A percentile compares a stretch with the other conserved stretches of the same genome.
Evolutionary conservation across 345 rosid species (phyloP).

Genomic region (Eucalyptus dawsonii): DNA sequence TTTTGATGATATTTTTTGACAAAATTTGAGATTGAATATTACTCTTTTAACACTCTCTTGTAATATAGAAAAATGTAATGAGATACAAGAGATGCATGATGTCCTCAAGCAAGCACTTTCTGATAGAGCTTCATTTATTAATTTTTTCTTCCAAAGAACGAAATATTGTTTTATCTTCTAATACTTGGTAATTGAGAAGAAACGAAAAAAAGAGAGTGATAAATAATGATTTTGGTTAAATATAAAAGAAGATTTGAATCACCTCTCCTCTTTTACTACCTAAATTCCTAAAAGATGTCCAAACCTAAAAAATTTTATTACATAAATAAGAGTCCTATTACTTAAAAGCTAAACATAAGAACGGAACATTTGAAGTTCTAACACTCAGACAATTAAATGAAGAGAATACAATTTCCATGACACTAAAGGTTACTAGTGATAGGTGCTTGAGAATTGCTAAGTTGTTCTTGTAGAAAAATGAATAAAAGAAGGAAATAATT

Average conservation of each 20-base stretch:
- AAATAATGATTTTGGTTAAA: not conserved
- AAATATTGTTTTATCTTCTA: not conserved
- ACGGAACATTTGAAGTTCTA: not conserved
- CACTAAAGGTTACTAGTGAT: not conserved
- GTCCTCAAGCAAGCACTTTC: not conserved
- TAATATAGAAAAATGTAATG: not conserved
- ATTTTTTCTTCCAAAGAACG: not conserved
- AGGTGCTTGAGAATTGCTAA: not conserved
- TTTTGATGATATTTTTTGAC: not conserved
- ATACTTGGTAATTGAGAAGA: not conserved
- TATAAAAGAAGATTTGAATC: not conserved
- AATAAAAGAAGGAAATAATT: not conserved
- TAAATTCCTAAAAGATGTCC: not conserved
- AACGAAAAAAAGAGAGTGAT: not conserved
- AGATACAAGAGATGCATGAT: not conserved
- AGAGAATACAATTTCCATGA: not conserved
- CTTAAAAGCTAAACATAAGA: not conserved
- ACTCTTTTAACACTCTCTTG: not conserved
- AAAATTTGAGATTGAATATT: not conserved
- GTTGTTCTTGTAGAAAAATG: not conserved
- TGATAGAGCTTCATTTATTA: not conserved
- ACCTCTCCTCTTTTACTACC: not conserved
- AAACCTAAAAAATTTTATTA: not conserved
- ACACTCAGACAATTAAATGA: not conserved
- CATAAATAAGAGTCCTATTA: not conserved